Conservation (phyloP, 2,329 filamentous ascomycete species). For the Ciborinia camelliae region DNA sequence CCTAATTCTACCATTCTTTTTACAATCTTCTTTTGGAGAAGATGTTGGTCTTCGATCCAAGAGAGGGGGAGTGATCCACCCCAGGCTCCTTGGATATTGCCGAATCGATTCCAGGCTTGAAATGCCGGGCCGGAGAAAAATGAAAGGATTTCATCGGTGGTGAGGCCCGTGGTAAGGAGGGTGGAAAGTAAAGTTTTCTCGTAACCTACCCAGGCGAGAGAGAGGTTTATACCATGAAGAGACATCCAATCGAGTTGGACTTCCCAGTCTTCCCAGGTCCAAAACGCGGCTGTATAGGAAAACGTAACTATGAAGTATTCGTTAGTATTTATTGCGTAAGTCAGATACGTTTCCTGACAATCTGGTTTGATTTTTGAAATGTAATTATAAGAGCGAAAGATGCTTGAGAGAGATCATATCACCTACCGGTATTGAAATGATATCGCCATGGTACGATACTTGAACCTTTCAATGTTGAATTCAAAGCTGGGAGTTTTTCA, state of each 20-base stretch:
- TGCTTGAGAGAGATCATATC: neutral
- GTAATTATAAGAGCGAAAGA: neutral
- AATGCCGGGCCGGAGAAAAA: slow-evolving; percentile 52
- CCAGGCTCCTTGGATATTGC: slow-evolving; percentile 52
- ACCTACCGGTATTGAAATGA: slow-evolving; percentile 48
- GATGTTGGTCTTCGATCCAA: slow-evolving; percentile 49
- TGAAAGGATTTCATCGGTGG: slow-evolving; percentile 43
- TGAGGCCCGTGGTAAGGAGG: slow-evolving; percentile 46
- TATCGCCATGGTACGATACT: slow-evolving; percentile 47
- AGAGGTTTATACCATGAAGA: slow-evolving; percentile 49
- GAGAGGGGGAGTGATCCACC: slow-evolving; percentile 42
- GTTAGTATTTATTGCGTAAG: neutral
- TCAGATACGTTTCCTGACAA: neutral
- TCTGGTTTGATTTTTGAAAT: neutral
- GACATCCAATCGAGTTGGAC: slow-evolving; percentile 51
- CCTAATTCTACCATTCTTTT: slow-evolving; percentile 50
- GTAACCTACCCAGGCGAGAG: slow-evolving; percentile 50
- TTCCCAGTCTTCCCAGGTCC: slow-evolving; percentile 54
- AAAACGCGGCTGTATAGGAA: slow-evolving; percentile 50
- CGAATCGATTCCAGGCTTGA: slow-evolving; percentile 53
- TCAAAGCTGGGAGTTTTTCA: slow-evolving; percentile 35
- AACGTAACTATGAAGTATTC: slow-evolving; percentile 44
- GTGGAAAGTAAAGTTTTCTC: slow-evolving; percentile 50
- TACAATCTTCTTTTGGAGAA: slow-evolving; percentile 48
- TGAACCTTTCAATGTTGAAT: slow-evolving; percentile 39